Evolutionary conservation across 495 filamentous ascomycete species (phyloP).

Genomic region (Aspergillus coremiiformis): DNA sequence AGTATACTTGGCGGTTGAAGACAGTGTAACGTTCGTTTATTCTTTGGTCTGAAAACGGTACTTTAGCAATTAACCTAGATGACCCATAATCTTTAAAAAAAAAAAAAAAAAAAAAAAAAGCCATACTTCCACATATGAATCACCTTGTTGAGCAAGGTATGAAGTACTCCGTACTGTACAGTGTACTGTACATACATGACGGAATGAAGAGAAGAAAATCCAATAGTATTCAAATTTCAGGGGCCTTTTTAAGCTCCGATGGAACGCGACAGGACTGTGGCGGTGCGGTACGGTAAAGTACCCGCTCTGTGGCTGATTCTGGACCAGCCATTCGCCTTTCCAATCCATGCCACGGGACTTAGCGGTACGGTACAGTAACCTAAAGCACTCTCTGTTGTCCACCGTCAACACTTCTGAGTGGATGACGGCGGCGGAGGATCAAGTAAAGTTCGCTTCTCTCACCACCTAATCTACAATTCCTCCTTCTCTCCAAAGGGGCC

Average conservation of each 20-base stretch:
- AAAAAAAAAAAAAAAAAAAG: no score
- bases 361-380: slow-evolving; percentile 3
- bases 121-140: no score
- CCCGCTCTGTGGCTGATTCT: slow-evolving; percentile 1
- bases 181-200: no score
- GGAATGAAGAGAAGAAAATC: slow-evolving; percentile 10
- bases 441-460: background rate
- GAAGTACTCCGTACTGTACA: no score
- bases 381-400: background rate
- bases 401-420: background rate
- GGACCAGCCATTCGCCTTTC: background rate
- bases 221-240: slow-evolving; percentile 11
- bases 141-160: background rate
- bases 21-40: no score
- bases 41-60: no score
- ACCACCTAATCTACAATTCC: background rate
- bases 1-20: no score
- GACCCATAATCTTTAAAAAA: no score
- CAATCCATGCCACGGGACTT: background rate
- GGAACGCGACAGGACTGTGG: slow-evolving; percentile 13
- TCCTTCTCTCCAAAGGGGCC: background rate
- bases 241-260: slow-evolving; percentile 12
- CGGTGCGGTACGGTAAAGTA: slow-evolving; percentile 14
- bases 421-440: slow-evolving; percentile 4
- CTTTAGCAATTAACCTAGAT: no score